Evolutionary conservation across 2,329 filamentous ascomycete genomes (phyloP), one percentile per base, ranked within the genome.

Genomic region (Aspergillus pseudotamarii): DNA sequence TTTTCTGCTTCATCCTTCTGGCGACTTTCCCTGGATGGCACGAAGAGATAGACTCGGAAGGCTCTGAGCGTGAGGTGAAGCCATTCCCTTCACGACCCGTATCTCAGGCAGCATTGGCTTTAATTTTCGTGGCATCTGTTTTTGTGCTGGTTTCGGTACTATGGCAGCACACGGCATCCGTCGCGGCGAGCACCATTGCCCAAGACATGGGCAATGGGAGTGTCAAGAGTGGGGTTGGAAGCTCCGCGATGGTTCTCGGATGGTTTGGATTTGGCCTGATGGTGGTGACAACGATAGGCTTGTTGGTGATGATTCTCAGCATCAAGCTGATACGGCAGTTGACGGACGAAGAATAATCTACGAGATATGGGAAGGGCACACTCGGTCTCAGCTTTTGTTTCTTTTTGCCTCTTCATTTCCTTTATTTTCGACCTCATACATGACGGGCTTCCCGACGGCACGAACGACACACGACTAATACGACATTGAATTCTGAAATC

Each of bases 11-110:
- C 77, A 86, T 99, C 66, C 88, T 99, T 48, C 89, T 99, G 59
- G 94, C 94, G 60, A 98, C 95, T 38, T 99, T 98, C 81, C 95
- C 95, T 1, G 94, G 94, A 67, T 99, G 95, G 93, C 94, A 98
- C 79, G 93, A 97, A 79, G 93, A 96, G 79, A 86, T 89, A 68
- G 91, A 95, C 78, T 88, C 86, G 43, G 84, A 87, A 59, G 94
- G 93, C 58, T 93, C 89, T 56, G 93, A 96, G 72, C 89, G 92
- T 72, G 93, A 97, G 80, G 90, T 97, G 76, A 96, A 96, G 81
- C 93, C 93, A 9, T 97, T 99, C 79, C 95, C 95, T 12, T 95
- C 92, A 41, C 88, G 94, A 48, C 90, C 94, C 12, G 94, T 98
- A 60, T 96, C 92, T 14, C 95, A 99, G 80, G 88, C 96, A 66